Base-by-base conservation (phyloP, 345 rosid genomes). In the Arabidopsis suecica region DNA sequence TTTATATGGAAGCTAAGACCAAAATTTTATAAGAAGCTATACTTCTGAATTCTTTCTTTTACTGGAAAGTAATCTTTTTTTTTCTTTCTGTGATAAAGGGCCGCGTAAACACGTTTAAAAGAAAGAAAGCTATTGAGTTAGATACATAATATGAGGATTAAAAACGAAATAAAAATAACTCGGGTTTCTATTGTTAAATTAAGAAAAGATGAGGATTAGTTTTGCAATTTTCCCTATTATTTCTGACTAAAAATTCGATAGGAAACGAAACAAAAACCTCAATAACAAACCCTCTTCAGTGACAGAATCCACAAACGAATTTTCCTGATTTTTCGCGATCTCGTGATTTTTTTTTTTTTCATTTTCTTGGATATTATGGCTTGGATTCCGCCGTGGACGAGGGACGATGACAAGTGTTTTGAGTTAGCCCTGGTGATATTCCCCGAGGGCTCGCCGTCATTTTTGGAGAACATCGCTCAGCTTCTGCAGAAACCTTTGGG, bases 401-500 rank as follows among this genome's bases (percentile, higher is more conserved):
- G 8, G 9, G 20, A 45, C 8, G 20, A 45, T n/a, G 8, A n/a
- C 50, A 6, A n/a, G 9, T 1, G 8, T n/a, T 45, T 45, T 45
- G 20, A n/a, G 50, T 5, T 6, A n/a, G 50, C 50, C n/a, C 9
- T n/a, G 20, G 50, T 0, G 49, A 3, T 5, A 45, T 14, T 14
- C 9, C 48, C 48, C 2, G 49, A 45, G 47, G 47, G 7, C 7
- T 42, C 47, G 47, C 16, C 47, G 47, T 12, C 16, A 4, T 13
- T 42, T 45, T 5, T 45, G 8, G 36, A 33, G 32, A 3, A 28
- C 32, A 28, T 88, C 18, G 84, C 86, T 7, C 38, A 22, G 7
- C 12, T 83, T 3, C 83, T 88, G 0, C 77, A 82, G 3, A 78
- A 74, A 79, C 47, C 89, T 8, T 32, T 80, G 1, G 34, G 0